Conservation (phyloP, 495 filamentous ascomycete species). For the Cercophora sp. region DNA sequence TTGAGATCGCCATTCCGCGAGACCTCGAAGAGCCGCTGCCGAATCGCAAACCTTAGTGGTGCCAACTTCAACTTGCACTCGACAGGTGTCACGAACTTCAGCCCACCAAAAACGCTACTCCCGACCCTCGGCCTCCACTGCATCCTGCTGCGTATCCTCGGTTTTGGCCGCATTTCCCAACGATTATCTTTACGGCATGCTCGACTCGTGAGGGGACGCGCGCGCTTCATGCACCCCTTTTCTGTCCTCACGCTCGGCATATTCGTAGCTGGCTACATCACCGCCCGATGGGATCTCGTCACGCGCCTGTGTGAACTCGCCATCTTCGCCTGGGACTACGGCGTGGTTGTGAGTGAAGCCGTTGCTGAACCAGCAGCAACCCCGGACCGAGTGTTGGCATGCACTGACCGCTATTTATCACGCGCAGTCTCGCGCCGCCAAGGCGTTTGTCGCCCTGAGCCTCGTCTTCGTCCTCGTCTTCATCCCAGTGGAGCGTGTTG, state of each 20-base stretch:
- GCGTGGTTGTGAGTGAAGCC: slow-evolving; percentile 74
- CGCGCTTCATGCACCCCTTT: slow-evolving; percentile 87
- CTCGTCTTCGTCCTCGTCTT: slow-evolving; percentile 41
- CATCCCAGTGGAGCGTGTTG: slow-evolving; percentile 45
- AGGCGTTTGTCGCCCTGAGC: slow-evolving; percentile 40
- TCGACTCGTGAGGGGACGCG: slow-evolving; percentile 21
- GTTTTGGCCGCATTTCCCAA: no score
- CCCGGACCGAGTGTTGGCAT: no score
- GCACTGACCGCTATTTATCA: slow-evolving; percentile 7
- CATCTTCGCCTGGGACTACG: slow-evolving; percentile 97
- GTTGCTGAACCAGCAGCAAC: no score
- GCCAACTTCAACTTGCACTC: slow-evolving; percentile 1
- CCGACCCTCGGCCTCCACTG: no score
- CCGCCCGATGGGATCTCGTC: slow-evolving; percentile 96
- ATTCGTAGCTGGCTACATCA: slow-evolving; percentile 99
- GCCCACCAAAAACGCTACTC: not conserved
- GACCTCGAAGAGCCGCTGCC: slow-evolving; percentile 3
- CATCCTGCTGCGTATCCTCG: no score
- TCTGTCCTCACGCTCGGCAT: slow-evolving; percentile 89
- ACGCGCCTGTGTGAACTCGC: slow-evolving; percentile 92
- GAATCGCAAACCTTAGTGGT: not conserved
- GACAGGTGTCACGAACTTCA: not conserved
- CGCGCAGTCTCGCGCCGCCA: slow-evolving; percentile 38
- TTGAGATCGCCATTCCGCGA: not conserved
- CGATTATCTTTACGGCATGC: slow-evolving; percentile 30